Evolutionary conservation across 2,329 filamentous ascomycete species (phyloP).

Genomic region (Phymatotrichopsis omnivora): DNA sequence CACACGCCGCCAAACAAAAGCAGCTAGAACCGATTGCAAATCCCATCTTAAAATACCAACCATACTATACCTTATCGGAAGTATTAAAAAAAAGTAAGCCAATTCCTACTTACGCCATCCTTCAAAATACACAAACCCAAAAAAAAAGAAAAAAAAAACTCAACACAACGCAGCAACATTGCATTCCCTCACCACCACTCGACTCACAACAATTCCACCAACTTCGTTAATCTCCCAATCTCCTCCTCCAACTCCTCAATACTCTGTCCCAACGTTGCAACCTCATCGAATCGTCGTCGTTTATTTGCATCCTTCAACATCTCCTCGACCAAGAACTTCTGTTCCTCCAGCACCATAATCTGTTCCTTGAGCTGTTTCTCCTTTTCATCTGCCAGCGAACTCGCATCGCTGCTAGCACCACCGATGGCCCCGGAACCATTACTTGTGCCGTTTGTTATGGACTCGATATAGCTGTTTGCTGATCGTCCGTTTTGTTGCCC

Average conservation of each 20-base stretch:
- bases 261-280: constrained; percentile 67
- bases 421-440: constrained; percentile 14
- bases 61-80: no score
- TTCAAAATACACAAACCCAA: no score
- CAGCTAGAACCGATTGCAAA: no score
- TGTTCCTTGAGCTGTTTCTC: constrained; percentile 58
- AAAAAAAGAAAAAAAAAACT: no score
- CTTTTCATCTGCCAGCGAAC: not conserved
- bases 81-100: no score
- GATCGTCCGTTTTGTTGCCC: constrained; percentile 42
- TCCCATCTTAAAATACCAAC: no score
- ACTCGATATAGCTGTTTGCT: not conserved
- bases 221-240: no score
- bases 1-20: no score
- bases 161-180: no score
- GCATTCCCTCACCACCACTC: no score
- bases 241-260: constrained; percentile 71
- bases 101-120: no score
- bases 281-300: constrained; percentile 74
- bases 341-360: constrained; percentile 78
- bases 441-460: not conserved
- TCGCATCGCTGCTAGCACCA: constrained; percentile 19
- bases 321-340: constrained; percentile 75
- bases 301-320: constrained; percentile 73
- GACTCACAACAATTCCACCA: no score